Base-by-base conservation (phyloP, 2,329 filamentous ascomycete genomes). In the Fusarium sp. region DNA sequence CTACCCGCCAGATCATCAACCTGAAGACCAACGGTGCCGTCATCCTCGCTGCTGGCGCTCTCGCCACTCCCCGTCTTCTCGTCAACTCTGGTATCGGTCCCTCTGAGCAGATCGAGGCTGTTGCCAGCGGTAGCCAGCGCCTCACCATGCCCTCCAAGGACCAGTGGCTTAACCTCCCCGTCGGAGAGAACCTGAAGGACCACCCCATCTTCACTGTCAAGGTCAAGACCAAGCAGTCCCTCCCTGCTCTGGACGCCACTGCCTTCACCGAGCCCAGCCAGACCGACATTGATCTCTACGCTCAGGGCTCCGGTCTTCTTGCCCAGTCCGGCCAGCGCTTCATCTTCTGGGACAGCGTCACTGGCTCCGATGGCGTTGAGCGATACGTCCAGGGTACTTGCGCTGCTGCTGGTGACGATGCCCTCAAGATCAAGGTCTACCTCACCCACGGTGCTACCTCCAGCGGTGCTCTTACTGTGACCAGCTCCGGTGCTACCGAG, bases 31-130 rank as follows among this genome's bases (percentile, higher is more conserved):
- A 65, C 3, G 70, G 70, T 15, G 68, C 59, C 2, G 89, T 93
- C 43, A 85, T 93, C 68, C 79, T 92, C 30, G 86, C 90, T 19
- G 86, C 89, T 2, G 91, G 91, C 46, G 81, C 89, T 2, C 91
- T 93, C 64, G 89, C 89, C n/a, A 88, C 88, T 3, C 82, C 89
- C 15, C 91, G 91, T 77, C 80, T 93, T 46, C 83, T 93, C 4
- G 82, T 91, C 36, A 70, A 63, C 77, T 77, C 77, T 47, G 82
- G 90, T 68, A 92, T 91, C 65, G 91, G 90, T 6, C 89, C 88
- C 21, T 76, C 78, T 78, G 83, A 87, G 80, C 80, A 92, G 73
- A 81, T 89, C 23, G 74, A 81, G 20, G 74, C 87, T 14, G 85
- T 88, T 28, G 77, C 83, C 46, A 76, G 73, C 50, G 86, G 84